Percentiles rank a stretch among this genome's conserved stretches.
These are phyloP conservation scores for Cochlearia excelsa DNA, from an alignment of 345 rosid genomes.

Conservation along the genomic window DNA sequence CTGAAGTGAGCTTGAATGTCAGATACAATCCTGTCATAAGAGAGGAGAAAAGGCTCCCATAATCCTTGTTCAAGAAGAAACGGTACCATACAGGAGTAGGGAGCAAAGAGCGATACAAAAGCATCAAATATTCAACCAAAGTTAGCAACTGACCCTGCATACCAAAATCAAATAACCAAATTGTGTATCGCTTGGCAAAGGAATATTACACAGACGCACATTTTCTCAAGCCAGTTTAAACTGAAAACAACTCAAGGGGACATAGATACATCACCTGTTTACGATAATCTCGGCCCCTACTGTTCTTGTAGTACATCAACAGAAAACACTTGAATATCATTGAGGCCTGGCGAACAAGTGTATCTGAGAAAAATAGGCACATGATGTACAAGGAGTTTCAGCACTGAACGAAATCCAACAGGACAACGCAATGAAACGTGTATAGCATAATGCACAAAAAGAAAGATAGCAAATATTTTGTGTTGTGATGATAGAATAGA, in stretches of 20 bases:
- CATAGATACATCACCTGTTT: slow-evolving; percentile 60
- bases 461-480: background rate
- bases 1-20: slow-evolving; percentile 80
- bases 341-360: slow-evolving; percentile 85
- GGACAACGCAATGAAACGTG: slow-evolving; percentile 2
- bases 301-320: slow-evolving; percentile 85
- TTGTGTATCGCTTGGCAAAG: slow-evolving; percentile 21
- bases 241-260: slow-evolving; percentile 6
- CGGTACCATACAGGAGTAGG: slow-evolving; percentile 94
- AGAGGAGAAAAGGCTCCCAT: slow-evolving; percentile 85
- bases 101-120: slow-evolving; percentile 70
- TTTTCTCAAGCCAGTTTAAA: slow-evolving; percentile 13
- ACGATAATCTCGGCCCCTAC: slow-evolving; percentile 91
- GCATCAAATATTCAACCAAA: slow-evolving; percentile 62
- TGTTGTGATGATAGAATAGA: background rate
- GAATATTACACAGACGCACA: slow-evolving; percentile 1
- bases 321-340: slow-evolving; percentile 87
- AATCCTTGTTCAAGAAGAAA: slow-evolving; percentile 80
- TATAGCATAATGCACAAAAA: slow-evolving; percentile 1
- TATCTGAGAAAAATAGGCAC: slow-evolving; percentile 54
- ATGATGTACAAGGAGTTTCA: slow-evolving; percentile 13
- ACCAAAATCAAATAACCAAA: slow-evolving; percentile 6
- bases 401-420: slow-evolving; percentile 21
- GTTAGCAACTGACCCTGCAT: slow-evolving; percentile 83
- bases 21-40: slow-evolving; percentile 74